A percentile compares a stretch with the other conserved stretches of the same genome.
Evolutionary conservation across 495 filamentous ascomycete genomes (phyloP).

Genomic region (Apodospora peruviana): DNA sequence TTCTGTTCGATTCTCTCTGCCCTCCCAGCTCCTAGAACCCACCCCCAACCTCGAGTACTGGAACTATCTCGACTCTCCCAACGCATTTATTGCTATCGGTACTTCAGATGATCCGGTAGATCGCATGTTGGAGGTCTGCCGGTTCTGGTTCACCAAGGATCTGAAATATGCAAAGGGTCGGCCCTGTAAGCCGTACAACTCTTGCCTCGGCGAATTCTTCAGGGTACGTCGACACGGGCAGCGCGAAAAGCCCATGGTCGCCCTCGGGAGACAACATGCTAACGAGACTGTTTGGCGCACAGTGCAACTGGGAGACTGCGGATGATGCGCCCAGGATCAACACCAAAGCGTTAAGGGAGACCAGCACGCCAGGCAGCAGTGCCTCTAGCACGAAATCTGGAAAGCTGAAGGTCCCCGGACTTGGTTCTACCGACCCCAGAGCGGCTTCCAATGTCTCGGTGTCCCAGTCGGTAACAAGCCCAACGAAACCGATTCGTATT

Average conservation of each 20-base stretch:
- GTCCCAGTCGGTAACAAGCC: conserved; percentile 31
- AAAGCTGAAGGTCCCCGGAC: conserved; percentile 22
- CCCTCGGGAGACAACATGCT: conserved; percentile 3
- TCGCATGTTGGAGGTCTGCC: conserved; percentile 85
- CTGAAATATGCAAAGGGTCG: conserved; percentile 98
- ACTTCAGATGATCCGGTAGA: conserved; percentile 86
- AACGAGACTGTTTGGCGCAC: conserved; percentile 1
- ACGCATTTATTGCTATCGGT: conserved; percentile 93
- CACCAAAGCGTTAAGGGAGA: conserved; percentile 29
- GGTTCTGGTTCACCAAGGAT: conserved; percentile 99
- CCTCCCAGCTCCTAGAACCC: conserved; percentile 90
- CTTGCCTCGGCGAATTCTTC: conserved; percentile 95
- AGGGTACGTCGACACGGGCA: conserved; percentile 56
- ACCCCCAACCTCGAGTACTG: conserved; percentile 97
- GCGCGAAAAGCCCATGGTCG: no score
- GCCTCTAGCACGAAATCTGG: conserved; percentile 46
- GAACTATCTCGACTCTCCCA: conserved; percentile 94
- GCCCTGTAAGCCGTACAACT: conserved; percentile 98
- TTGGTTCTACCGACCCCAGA: conserved; percentile 25
- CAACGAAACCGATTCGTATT: conserved; percentile 58
- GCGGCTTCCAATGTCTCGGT: conserved; percentile 40
- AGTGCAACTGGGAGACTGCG: conserved; percentile 93
- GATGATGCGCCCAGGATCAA: conserved; percentile 53
- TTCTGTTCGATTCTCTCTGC: conserved; percentile 89
- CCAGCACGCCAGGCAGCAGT: conserved; percentile 32